These are phyloP conservation scores for Trichosanthes cucumerina DNA, from an alignment of 306 rosid genomes.

Conservation along the genomic window DNA sequence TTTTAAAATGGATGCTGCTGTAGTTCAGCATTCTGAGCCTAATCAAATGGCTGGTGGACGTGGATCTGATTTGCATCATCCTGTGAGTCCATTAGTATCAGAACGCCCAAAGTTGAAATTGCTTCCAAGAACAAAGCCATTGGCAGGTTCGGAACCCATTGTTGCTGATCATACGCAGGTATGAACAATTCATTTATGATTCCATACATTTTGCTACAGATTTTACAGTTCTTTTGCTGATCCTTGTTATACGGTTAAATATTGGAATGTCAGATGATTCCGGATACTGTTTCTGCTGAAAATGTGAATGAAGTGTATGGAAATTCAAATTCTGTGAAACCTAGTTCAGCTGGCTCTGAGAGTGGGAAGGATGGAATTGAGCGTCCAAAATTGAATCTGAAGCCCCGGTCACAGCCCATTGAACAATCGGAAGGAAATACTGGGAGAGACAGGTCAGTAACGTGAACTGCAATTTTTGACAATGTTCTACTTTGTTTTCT, in stretches of 20 bases:
- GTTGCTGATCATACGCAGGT: conserved; percentile 47
- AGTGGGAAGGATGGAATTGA: conserved; percentile 50
- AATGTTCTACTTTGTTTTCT: neutral
- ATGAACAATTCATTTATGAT: conserved; percentile 16
- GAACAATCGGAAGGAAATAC: conserved; percentile 43
- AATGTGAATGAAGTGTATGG: conserved; percentile 33
- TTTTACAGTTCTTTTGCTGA: neutral
- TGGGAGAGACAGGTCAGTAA: conserved; percentile 68
- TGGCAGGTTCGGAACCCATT: conserved; percentile 40
- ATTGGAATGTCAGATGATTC: conserved; percentile 31
- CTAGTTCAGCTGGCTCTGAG: conserved; percentile 41
- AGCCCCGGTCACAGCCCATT: conserved; percentile 62
- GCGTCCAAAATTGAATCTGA: conserved; percentile 84
- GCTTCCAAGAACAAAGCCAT: conserved; percentile 59
- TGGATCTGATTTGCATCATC: conserved; percentile 40
- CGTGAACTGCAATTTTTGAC: conserved; percentile 9
- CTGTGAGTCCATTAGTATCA: conserved; percentile 32
- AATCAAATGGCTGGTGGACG: conserved; percentile 34
- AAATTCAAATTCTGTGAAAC: conserved; percentile 39
- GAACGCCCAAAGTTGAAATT: conserved; percentile 77
- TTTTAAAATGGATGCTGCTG: conserved; percentile 22
- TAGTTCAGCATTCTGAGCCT: conserved; percentile 28
- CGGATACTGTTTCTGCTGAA: conserved; percentile 40
- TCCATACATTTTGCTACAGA: neutral
- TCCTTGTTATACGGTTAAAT: conserved; percentile 16